These are phyloP conservation scores for Penicillium goetzii DNA, from an alignment of 495 filamentous ascomycete genomes.

Conservation along the genomic window DNA sequence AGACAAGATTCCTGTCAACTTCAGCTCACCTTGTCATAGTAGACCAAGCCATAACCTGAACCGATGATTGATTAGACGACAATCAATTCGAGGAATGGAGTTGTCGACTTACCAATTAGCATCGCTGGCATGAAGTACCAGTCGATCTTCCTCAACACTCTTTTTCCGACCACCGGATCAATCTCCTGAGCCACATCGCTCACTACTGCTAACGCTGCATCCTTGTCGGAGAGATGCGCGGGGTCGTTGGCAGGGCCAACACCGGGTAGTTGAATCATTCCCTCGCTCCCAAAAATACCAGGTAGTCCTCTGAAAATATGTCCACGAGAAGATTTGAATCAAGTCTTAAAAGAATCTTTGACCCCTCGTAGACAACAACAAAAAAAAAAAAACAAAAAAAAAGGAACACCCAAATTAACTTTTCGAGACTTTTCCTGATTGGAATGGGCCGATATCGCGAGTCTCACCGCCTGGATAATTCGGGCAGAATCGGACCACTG, in stretches of 20 bases:
- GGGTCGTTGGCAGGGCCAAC: conserved; percentile 18
- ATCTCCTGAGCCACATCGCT: conserved; percentile 55
- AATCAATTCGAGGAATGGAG: background rate
- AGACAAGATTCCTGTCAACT: background rate
- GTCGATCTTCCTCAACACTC: conserved; percentile 74
- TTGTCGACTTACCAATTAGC: conserved; percentile 55
- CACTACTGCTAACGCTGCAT: conserved; percentile 52
- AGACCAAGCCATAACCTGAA: conserved; percentile 70
- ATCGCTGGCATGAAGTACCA: conserved; percentile 71
- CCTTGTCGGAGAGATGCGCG: conserved; percentile 42
- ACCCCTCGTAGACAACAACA: background rate
- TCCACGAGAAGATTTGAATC: background rate
- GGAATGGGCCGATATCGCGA: conserved; percentile 27
- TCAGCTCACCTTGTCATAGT: conserved; percentile 69
- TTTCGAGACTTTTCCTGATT: conserved; percentile 27
- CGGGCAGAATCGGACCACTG: conserved; percentile 3
- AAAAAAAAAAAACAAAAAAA: too few relatives aligned
- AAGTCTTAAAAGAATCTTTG: background rate
- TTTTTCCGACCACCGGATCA: conserved; percentile 53
- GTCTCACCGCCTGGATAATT: conserved; percentile 13
- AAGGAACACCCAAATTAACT: conserved; percentile 19
- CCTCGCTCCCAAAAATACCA: background rate
- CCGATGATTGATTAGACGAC: background rate
- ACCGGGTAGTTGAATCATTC: conserved; percentile 30
- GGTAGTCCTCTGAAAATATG: background rate